phyloP scores from a whole-genome alignment of 192 early-diverging fungal species.

The Rhizophagus sp. region DNA sequence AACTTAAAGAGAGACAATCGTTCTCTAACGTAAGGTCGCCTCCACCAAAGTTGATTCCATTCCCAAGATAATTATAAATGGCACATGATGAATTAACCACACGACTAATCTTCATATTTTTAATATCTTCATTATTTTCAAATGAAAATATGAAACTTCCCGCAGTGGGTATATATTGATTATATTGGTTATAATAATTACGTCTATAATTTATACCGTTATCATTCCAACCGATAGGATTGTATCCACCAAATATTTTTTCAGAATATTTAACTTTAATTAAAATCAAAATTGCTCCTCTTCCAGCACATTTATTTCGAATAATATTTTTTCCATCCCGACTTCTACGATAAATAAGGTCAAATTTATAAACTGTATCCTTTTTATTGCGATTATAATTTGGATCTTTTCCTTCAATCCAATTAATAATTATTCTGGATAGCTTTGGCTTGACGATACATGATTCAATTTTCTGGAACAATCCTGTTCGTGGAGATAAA shows the following conservation, averaged over 20 bases:
- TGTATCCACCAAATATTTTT: background rate
- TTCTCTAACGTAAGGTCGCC: too few species aligned
- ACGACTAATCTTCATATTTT: too few species aligned
- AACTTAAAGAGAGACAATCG: too few species aligned
- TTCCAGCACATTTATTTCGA: too few species aligned
- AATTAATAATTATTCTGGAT: background rate
- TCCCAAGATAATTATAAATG: background rate
- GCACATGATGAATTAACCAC: too few species aligned
- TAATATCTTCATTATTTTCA: too few species aligned
- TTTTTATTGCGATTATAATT: background rate
- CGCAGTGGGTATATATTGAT: too few species aligned
- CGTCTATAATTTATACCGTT: too few species aligned
- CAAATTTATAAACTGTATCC: background rate
- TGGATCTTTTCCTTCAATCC: background rate
- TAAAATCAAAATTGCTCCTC: too few species aligned
- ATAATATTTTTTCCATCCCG: background rate
- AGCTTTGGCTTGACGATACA: background rate
- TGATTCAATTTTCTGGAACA: background rate
- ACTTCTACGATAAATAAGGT: conserved; percentile 4
- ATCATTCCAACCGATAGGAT: background rate
- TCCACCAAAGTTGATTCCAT: background rate
- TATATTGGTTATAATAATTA: background rate
- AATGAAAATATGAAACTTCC: too few species aligned
- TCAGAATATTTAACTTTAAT: too few species aligned
- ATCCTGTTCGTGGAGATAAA: too few species aligned